Evolutionary conservation across 83 land plant species (phyloP), one percentile per base, ranked within the genome.

Genomic region (Picea abies): DNA sequence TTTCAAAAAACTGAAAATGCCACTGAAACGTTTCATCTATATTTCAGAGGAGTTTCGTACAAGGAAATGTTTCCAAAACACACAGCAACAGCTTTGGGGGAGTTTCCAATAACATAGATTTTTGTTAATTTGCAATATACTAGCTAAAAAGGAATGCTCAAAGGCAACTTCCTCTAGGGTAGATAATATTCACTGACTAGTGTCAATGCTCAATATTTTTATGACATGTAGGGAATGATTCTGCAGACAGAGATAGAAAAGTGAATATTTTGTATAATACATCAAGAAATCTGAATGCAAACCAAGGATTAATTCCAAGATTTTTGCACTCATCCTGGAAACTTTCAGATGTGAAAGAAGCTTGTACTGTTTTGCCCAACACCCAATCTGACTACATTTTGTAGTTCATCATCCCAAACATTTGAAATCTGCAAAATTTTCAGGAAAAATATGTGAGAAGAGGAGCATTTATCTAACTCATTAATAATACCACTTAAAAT

Each of bases 341-440:
- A 32, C 77, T 73, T 39, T 73, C 25, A 22, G 77, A 52, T n/a
- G 77, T 20, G 58, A 73, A 73, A 73, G 25, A 7, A 73, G 58
- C 25, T 44, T 41, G 77, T 10, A 73, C 12, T 44, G 14, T 73
- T 73, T 73, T 73, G 56, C 58, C 77, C 77, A 41, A 73, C 25
- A 5, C 77, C 77, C 39, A 73, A 73, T 44, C 22, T 47, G n/a
- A 73, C 77, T 10, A 73, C 77, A 41, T 23, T 44, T 73, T 44
- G 77, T 19, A 73, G 77, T 41, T 73, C 77, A 20, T 44, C 56
- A 39, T 73, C 77, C 77, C 77, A 73, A 20, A 19, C 20, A 73
- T 44, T 44, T 44, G 77, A 20, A 6, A 44, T 44, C 77, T 73
- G 77, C 41, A 73, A 73, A 47, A 22, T 20, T 37, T 73, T 7